Conservation (phyloP, 306 rosid genomes). For the Malus sieversii region DNA sequence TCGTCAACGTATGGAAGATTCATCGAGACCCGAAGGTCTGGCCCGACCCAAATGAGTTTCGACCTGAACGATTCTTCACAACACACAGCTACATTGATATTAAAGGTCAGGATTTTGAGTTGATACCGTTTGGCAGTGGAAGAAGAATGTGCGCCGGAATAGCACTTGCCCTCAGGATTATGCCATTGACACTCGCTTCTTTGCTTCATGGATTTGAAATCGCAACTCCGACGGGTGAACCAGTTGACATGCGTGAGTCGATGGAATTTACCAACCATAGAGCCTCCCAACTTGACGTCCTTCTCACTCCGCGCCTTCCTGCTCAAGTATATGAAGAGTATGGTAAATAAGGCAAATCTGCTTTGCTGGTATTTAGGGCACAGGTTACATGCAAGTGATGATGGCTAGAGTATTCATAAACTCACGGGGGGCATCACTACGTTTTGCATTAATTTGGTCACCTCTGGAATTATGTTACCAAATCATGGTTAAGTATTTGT, state of each 20-base stretch:
- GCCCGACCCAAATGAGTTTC: neutral
- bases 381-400: too few species aligned
- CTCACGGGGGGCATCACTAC: too few species aligned
- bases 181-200: neutral
- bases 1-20: slow-evolving; percentile 1
- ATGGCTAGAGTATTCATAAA: too few species aligned
- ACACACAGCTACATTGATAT: neutral
- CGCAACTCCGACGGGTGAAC: neutral
- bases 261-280: slow-evolving; percentile 5
- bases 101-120: neutral
- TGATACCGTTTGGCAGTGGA: slow-evolving; percentile 6
- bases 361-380: too few species aligned
- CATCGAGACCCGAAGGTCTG: slow-evolving; percentile 2
- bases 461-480: too few species aligned
- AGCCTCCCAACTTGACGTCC: neutral
- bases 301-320: slow-evolving; percentile 7
- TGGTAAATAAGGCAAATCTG: neutral
- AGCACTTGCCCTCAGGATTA: neutral
- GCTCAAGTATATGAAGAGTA: neutral
- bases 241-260: slow-evolving; percentile 11
- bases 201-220: slow-evolving; percentile 17
- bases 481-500: too few species aligned
- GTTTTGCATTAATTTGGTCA: too few species aligned
- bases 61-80: slow-evolving; percentile 4
- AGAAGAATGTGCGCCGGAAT: slow-evolving; percentile 4